Conservation (phyloP, 805 yeast species). For the Starmerella sp. region DNA sequence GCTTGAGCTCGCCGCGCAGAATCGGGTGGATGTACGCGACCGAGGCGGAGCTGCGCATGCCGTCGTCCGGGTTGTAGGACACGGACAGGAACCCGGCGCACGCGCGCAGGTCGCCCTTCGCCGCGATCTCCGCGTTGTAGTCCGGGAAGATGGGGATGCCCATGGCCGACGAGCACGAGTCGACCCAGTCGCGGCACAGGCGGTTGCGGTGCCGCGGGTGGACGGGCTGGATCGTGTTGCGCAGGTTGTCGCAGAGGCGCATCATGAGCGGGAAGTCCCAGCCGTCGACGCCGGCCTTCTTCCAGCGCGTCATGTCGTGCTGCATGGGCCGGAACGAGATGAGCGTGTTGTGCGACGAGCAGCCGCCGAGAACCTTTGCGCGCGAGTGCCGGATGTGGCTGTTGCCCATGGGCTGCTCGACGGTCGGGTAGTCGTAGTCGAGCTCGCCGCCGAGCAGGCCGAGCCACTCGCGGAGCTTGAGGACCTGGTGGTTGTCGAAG, state of each 20-base stretch:
- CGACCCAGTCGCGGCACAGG: constrained; percentile 14
- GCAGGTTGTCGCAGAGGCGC: constrained; percentile 14
- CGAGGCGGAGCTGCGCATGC: constrained; percentile 25
- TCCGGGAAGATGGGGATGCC: constrained; percentile 9
- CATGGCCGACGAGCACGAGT: constrained; percentile 8
- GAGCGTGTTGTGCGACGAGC: constrained; percentile 29
- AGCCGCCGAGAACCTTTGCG: constrained; percentile 30
- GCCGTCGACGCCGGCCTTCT: constrained; percentile 26
- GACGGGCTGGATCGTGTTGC: constrained; percentile 16
- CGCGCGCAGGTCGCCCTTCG: constrained; percentile 5
- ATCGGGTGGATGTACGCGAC: constrained; percentile 26
- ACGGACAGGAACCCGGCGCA: constrained; percentile 12
- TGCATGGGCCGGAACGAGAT: constrained; percentile 28
- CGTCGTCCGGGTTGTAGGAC: constrained; percentile 16
- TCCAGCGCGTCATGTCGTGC: constrained; percentile 27
- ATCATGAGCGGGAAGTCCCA: constrained; percentile 27
- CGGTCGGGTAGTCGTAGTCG: constrained; percentile 29
- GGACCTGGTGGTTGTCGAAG: constrained; percentile 4
- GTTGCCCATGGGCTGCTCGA: constrained; percentile 18
- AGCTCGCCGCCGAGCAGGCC: constrained; percentile 26
- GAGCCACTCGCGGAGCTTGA: constrained; percentile 14
- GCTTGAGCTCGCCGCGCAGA: constrained; percentile 4
- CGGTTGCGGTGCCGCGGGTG: constrained; percentile 15
- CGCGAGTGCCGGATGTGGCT: constrained; percentile 24
- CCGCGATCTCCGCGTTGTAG: constrained; percentile 8